phyloP scores from a whole-genome alignment of 164 flowering plant species.

The Vitis riparia region DNA sequence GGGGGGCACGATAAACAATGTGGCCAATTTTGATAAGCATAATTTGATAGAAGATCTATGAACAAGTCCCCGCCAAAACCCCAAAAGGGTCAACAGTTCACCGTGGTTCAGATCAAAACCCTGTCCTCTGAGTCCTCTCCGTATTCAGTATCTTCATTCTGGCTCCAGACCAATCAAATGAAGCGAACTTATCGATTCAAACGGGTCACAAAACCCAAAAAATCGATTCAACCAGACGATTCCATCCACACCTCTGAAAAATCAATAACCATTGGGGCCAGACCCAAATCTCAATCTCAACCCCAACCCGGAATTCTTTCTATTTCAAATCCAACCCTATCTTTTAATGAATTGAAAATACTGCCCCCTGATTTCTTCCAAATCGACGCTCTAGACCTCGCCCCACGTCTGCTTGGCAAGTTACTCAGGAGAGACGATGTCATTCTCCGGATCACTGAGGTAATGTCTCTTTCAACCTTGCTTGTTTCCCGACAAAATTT shows the following conservation, averaged over 20 bases:
- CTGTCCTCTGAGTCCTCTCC: not conserved
- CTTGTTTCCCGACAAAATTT: not conserved
- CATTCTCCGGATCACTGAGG: slow-evolving; percentile 95
- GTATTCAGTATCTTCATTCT: not conserved
- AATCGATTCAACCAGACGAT: not conserved
- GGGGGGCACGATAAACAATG: too few species aligned
- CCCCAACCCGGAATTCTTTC: too few species aligned
- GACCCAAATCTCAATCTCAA: not conserved
- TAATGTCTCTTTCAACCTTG: slow-evolving; percentile 9
- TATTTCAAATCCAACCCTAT: not conserved
- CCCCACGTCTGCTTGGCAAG: slow-evolving; percentile 96
- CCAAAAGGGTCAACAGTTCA: not conserved
- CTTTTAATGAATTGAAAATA: slow-evolving; percentile 16
- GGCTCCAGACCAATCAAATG: slow-evolving; percentile 13
- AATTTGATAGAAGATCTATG: too few species aligned
- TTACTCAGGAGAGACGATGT: slow-evolving; percentile 76
- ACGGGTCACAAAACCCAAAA: slow-evolving; percentile 11
- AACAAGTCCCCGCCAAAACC: too few species aligned
- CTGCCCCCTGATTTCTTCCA: slow-evolving; percentile 59
- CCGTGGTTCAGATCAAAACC: not conserved
- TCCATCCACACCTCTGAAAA: not conserved
- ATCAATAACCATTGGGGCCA: slow-evolving; percentile 10
- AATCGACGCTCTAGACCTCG: slow-evolving; percentile 88
- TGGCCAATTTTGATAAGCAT: too few species aligned
- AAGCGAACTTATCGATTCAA: slow-evolving; percentile 21